Evolutionary conservation across 2,329 filamentous ascomycete genomes (phyloP), one percentile per base, ranked within the genome.

Genomic region (Pyricularia pennisetigena): DNA sequence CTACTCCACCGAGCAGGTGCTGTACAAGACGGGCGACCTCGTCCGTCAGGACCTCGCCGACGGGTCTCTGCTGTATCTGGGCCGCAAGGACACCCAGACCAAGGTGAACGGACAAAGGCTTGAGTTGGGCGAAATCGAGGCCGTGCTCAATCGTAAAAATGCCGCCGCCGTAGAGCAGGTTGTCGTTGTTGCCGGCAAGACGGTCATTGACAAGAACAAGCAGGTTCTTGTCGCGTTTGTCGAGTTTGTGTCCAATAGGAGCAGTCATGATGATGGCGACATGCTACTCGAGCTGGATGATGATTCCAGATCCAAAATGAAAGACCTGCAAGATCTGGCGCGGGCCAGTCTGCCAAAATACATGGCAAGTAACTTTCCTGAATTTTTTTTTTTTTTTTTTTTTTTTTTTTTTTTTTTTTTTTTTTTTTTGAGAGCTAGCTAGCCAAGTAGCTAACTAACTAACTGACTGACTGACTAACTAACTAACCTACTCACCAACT

Each of bases 21-120:
- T 71, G 23, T 71, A 71, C 62, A 69, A 69, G 61, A 71, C 69
- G 1, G 70, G 69, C 12, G 69, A 71, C 30, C 66, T 67, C 2
- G 66, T 49, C 16, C 64, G 65, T 10, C 66, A 59, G 64, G 29
- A 65, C 9, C 29, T 32, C 8, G 14, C 12, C 8, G 67, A 64
- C 35, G 67, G 67, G 1, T 41, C 59, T n/a, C 20, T 68, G 4
- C 0, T 49, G 23, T 64, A 29, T 20, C 67, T 68, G 8, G 67
- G 67, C 20, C 67, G 67, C 2, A 29, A 32, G 29, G 67, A 68
- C 16, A 54, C 28, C 59, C 67, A 68, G 32, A 64, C 63, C 32
- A 68, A 68, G 29, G n/a, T 68, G 6, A 26, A 64, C 14, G 67
- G 67, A 2, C 67, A 68, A 9, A 61, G 67, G n/a, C 12, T 68